Evolutionary conservation across 106 monocot species (phyloP).

Genomic region (Posidonia australis): DNA sequence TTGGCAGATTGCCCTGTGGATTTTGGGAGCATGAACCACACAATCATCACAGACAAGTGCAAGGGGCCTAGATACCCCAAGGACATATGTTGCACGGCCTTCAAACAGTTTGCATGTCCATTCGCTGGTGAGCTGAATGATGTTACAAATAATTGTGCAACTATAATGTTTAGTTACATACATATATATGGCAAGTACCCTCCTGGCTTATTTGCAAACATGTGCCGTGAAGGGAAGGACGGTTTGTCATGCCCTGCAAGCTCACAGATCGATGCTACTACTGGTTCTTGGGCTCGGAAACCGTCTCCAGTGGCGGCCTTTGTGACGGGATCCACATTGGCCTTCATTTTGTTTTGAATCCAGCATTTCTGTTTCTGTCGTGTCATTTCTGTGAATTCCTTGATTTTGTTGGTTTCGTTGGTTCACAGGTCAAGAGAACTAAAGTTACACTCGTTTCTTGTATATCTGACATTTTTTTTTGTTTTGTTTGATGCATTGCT

Average conservation of each 20-base stretch:
- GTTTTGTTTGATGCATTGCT: too few relatives aligned
- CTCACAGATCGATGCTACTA: too few relatives aligned
- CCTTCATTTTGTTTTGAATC: too few relatives aligned
- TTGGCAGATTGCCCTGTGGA: constrained; percentile 11
- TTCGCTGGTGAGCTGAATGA: constrained; percentile 6
- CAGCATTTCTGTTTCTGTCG: too few relatives aligned
- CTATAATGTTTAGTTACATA: constrained; percentile 7
- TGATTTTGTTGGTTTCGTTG: too few relatives aligned
- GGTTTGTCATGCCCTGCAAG: constrained; percentile 1
- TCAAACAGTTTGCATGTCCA: constrained; percentile 16
- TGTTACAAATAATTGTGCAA: background rate
- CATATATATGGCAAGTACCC: constrained; percentile 4
- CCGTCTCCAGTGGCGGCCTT: too few relatives aligned
- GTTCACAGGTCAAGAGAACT: too few relatives aligned
- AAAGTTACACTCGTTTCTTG: too few relatives aligned
- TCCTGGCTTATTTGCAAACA: constrained; percentile 5
- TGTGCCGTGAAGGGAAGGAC: constrained; percentile 5
- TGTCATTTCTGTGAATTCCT: too few relatives aligned
- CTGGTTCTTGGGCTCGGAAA: too few relatives aligned
- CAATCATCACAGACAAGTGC: constrained; percentile 11
- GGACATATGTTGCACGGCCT: constrained; percentile 2
- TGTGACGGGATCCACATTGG: too few relatives aligned
- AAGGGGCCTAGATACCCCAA: background rate
- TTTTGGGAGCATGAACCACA: constrained; percentile 22
- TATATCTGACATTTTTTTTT: too few relatives aligned